Evolutionary conservation across 371 early-diverging fungal species (phyloP), one percentile per base, ranked within the genome.

Genomic region (Mucor racemosus): DNA sequence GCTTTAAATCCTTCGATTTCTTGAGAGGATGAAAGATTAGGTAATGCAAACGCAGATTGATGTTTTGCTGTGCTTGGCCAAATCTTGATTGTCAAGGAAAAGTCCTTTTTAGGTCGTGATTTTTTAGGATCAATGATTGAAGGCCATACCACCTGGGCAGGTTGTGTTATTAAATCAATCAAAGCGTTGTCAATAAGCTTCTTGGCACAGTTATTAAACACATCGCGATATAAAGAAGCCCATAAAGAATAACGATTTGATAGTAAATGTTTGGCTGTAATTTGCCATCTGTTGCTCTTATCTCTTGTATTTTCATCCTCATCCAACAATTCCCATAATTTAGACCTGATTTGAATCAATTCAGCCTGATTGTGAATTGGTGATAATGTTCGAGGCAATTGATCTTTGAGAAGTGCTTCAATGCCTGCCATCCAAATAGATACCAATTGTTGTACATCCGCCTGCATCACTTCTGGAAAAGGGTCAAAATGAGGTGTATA

Each of bases 401-500:
- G 72, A 0, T 55, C 60, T 8, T 74, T 53, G 26, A 84, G 60
- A 8, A 75, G 48, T 1, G 53, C n/a, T 35, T 67, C 50, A 1
- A 84, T 48, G 4, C 71, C 63, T 5, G 64, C 63, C 10, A 84
- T 56, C 87, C 87, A 86, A 4, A 26, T n/a, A 35, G 60, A 66
- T 1, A 76, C 62, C 11, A 67, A 54, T 13, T 71, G 55, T 9
- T 66, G 62, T 15, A 82, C 59, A 14, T 76, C 68, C 17, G 66
- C 63, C 11, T 60, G 58, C n/a, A 73, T 50, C 10, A 83, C 66
- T 1, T 50, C 34, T 0, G 59, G 58, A 0, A 67, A 76, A 11
- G 78, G 66, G 19, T 79, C 72, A 33, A 85, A 71, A 0, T 65
- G 59, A 1, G 88, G 88, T 6, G 75, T 77, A 63, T 76, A 85